Evolutionary conservation across 352 stramenopile species (phyloP).

Genomic region (Nannochloropsis limnetica): DNA sequence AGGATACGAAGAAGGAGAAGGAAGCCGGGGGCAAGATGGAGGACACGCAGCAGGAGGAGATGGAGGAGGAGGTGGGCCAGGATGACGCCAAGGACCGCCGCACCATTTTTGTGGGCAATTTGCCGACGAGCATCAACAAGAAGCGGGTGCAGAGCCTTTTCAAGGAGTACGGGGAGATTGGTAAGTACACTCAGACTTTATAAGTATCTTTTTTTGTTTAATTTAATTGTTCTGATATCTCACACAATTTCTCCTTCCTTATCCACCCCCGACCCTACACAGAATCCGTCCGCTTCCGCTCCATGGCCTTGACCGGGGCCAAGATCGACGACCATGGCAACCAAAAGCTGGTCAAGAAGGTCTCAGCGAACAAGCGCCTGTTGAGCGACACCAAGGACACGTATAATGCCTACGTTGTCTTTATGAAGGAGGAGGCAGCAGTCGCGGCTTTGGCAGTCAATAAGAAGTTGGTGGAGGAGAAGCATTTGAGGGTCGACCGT

Average conservation of each 20-base stretch:
- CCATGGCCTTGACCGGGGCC: slow-evolving; percentile 70
- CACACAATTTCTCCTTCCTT: not conserved
- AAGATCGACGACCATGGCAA: slow-evolving; percentile 72
- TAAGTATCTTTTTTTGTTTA: not conserved
- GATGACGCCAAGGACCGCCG: slow-evolving; percentile 42
- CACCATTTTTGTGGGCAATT: slow-evolving; percentile 80
- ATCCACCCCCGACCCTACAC: slow-evolving; percentile 45
- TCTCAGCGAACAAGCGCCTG: slow-evolving; percentile 72
- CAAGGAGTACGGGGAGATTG: slow-evolving; percentile 62
- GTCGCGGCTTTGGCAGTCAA: slow-evolving; percentile 63
- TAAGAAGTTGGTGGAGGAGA: slow-evolving; percentile 48
- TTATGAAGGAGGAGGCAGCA: slow-evolving; percentile 60
- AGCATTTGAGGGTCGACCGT: slow-evolving; percentile 53
- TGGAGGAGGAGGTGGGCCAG: slow-evolving; percentile 12
- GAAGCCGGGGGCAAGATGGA: not conserved
- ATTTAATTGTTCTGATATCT: not conserved
- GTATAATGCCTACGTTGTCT: slow-evolving; percentile 80
- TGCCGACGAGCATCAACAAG: slow-evolving; percentile 69
- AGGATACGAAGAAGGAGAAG: not conserved
- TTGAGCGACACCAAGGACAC: slow-evolving; percentile 73
- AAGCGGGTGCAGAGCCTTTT: slow-evolving; percentile 73
- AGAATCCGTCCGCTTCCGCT: slow-evolving; percentile 70
- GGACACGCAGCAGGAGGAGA: not conserved
- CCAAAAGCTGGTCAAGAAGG: slow-evolving; percentile 79
- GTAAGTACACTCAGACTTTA: not conserved